Evolutionary conservation across 192 early-diverging fungal species (phyloP), one percentile per base, ranked within the genome.

Genomic region (Coemansia sp.): DNA sequence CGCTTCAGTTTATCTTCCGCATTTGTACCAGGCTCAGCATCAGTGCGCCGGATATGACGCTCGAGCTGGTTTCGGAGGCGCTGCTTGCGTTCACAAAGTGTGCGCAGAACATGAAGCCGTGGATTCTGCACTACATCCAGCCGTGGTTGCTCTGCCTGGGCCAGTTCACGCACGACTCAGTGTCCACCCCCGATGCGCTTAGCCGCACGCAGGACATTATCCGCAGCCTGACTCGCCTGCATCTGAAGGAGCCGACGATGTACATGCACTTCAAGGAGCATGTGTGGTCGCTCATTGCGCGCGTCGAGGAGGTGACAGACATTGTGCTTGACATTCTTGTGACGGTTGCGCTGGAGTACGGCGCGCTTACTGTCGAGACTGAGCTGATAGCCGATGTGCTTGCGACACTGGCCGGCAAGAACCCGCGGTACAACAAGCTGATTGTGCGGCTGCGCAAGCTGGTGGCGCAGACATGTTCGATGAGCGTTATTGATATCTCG

Each of bases 301-400:
- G 85, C 20, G 88, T 90, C n/a, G 91, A 95, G 62, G 89, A 87
- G 61, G 77, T 97, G 33, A 77, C 94, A 0, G 90, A 93, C 50
- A 65, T 92, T 33, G 84, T 96, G 5, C 71, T 98, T 13, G 91
- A 94, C 59, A 74, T 87, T 32, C 89, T 98, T 65, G 83, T 95
- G 46, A 80, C 86, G n/a, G 88, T 87, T 33, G 89, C 94, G 7
- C 83, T 92, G 33, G 90, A 94, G 56, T 85, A 87, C 40, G 93
- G 93, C 29, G 85, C 92, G 29, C 83, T 89, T 36, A 90, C 93
- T 2, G 74, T 85, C 9, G 90, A 89, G 60, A 87, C 92, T 0
- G 93, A 95, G 79, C 84, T 92, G 42, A 75, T 97, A 52, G 92
- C 92, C 1, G 94, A 96, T 70, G 93, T 93, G 13, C 80, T 94